Conservation (phyloP, 495 filamentous ascomycete genomes). For the Penicillium coprophilum region DNA sequence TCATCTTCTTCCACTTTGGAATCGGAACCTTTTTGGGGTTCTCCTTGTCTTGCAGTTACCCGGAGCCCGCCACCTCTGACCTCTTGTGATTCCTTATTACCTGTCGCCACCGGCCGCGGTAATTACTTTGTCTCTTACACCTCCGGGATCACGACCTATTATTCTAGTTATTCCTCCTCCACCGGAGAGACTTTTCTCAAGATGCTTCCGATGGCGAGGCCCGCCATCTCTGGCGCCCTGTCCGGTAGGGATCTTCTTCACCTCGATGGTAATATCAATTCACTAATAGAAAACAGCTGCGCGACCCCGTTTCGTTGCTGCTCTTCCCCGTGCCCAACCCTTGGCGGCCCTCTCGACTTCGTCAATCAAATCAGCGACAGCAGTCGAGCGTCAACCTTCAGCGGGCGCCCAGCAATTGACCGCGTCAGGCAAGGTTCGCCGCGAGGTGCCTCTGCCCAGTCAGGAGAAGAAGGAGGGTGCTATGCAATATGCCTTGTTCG, state of each 20-base stretch:
- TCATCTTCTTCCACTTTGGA: slow-evolving; percentile 16
- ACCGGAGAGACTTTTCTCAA: neutral
- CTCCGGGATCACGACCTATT: neutral
- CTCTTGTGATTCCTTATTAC: slow-evolving; percentile 6
- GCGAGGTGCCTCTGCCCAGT: slow-evolving; percentile 82
- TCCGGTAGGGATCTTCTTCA: slow-evolving; percentile 24
- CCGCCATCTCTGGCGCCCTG: slow-evolving; percentile 34
- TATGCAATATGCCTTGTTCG: slow-evolving; percentile 96
- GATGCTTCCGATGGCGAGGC: slow-evolving; percentile 36
- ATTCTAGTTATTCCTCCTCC: slow-evolving; percentile 1
- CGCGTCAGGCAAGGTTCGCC: slow-evolving; percentile 53
- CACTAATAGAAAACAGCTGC: slow-evolving; percentile 25
- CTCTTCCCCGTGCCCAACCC: slow-evolving; percentile 30
- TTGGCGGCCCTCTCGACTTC: slow-evolving; percentile 44
- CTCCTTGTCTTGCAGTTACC: slow-evolving; percentile 19
- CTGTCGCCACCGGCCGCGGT: slow-evolving; percentile 9
- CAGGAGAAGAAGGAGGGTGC: slow-evolving; percentile 93
- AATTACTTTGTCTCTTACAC: slow-evolving; percentile 5
- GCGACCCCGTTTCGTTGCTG: slow-evolving; percentile 29
- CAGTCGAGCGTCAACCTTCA: slow-evolving; percentile 47
- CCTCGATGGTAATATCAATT: neutral
- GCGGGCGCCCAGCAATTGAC: slow-evolving; percentile 37
- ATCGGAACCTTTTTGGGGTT: slow-evolving; percentile 21
- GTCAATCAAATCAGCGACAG: slow-evolving; percentile 43
- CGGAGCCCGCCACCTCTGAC: slow-evolving; percentile 25